Evolutionary conservation across 129 eudicot species (phyloP).

Genomic region (Flaveria trinervia): DNA sequence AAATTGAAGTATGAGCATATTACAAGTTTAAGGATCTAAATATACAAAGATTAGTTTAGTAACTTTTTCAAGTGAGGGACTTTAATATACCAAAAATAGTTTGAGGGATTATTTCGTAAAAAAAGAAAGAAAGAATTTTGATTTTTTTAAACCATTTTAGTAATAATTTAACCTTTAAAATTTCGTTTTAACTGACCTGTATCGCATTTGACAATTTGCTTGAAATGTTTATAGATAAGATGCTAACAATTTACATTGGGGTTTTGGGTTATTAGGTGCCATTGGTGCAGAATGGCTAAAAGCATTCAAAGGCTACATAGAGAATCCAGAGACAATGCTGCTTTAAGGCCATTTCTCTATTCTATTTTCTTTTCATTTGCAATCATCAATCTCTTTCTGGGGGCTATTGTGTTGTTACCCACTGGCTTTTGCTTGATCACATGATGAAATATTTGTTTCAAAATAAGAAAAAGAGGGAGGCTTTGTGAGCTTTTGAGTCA

Average conservation of each 20-base stretch:
- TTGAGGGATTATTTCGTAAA: not conserved
- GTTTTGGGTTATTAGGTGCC: slow-evolving; percentile 60
- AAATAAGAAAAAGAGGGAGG: slow-evolving; percentile 32
- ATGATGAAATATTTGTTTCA: slow-evolving; percentile 22
- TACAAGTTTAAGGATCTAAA: too few species aligned
- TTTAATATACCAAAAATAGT: too few species aligned
- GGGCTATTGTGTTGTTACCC: slow-evolving; percentile 4
- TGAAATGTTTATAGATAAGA: not conserved
- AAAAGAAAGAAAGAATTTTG: too few species aligned
- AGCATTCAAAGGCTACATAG: slow-evolving; percentile 92
- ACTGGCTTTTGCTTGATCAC: slow-evolving; percentile 27
- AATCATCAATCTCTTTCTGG: slow-evolving; percentile 18
- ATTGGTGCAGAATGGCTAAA: slow-evolving; percentile 99
- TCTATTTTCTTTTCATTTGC: slow-evolving; percentile 3
- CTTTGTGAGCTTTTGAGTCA: slow-evolving; percentile 27
- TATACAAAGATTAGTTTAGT: too few species aligned
- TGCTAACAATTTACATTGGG: not conserved
- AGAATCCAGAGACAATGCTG: slow-evolving; percentile 93
- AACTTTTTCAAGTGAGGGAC: too few species aligned
- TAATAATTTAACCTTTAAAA: not conserved
- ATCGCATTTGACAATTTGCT: not conserved
- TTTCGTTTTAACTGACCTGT: not conserved
- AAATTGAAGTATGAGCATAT: too few species aligned
- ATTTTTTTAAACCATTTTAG: not conserved
- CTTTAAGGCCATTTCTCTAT: slow-evolving; percentile 40